Evolutionary conservation across 768 basidiomycete genomes (phyloP), one percentile per base, ranked within the genome.

Genomic region (Pisolithus marmoratus): DNA sequence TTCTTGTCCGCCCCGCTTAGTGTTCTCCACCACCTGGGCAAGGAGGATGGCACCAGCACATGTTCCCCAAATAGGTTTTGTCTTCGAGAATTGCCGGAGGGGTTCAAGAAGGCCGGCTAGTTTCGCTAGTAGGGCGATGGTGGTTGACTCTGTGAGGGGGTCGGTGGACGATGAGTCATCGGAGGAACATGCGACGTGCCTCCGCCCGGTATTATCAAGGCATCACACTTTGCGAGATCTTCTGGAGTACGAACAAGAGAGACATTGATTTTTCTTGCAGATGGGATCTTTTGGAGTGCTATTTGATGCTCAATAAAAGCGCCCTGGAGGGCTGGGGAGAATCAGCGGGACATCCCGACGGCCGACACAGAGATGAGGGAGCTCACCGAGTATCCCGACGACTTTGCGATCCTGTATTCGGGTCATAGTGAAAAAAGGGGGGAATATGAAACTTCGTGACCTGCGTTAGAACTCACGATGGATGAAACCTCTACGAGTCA

Each of bases 1-100:
- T 59, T 94, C 89, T 66, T 95, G 93, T 1, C 92, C 92, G 27
- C 88, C 90, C 60, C 83, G 85, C 73, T 92, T 93, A 3, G 84
- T 80, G 41, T 87, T 85, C 41, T 85, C 81, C 3, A 91, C 80
- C 12, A 76, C 70, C 56, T 85, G 76, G 2, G 93, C 80, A 43
- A 97, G 79, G 19, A 97, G 73, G 49, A 97, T 96, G 38, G 94
- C 94, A 11, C 95, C 94, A 0, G 94, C 94, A 68, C 94, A 98
- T 0, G 93, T 96, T 3, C 94, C 94, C 93, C 93, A 98, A 2
- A 94, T 81, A 0, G 91, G 84, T 63, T 87, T 91, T 1, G 61
- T 65, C 57, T 73, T 73, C n/a, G 84, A 74, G 57, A 94, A 94
- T 36, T 80, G 75, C 36, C 80, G 76, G 5, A 98, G 74, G 7